phyloP scores from a whole-genome alignment of 1,284 basidiomycete species.

The Kwoniella shivajii region DNA sequence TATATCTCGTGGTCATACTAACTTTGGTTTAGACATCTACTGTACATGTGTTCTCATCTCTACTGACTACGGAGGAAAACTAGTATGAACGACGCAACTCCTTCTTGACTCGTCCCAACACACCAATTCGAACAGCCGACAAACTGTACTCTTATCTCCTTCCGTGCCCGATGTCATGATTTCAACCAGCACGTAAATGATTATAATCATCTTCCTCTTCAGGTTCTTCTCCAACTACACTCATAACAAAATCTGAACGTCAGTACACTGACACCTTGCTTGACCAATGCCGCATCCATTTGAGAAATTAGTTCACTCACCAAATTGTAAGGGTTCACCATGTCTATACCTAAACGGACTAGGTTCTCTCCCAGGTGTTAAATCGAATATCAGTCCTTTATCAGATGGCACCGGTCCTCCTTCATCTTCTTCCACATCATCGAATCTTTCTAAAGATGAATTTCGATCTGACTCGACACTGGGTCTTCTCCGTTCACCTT shows the following conservation, averaged over 20 bases:
- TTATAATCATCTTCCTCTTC: slow-evolving; percentile 7
- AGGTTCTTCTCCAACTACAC: slow-evolving; percentile 8
- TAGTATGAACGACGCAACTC: too few species aligned
- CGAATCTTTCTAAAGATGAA: too few species aligned
- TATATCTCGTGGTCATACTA: too few species aligned
- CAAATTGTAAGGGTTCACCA: slow-evolving; percentile 75
- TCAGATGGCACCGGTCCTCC: neutral
- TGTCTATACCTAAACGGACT: slow-evolving; percentile 78
- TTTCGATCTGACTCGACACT: slow-evolving; percentile 7
- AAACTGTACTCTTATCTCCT: too few species aligned
- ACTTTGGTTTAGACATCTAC: too few species aligned
- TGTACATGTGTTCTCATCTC: too few species aligned
- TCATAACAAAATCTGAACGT: neutral
- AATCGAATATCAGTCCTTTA: slow-evolving; percentile 40
- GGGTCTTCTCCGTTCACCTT: neutral
- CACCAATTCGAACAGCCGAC: too few species aligned
- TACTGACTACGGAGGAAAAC: too few species aligned
- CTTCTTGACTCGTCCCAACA: too few species aligned
- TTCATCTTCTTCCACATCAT: slow-evolving; percentile 15
- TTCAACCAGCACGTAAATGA: too few species aligned
- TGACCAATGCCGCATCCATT: neutral
- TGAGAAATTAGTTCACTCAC: slow-evolving; percentile 26
- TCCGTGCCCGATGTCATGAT: too few species aligned
- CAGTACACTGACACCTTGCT: neutral
- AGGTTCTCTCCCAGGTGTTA: slow-evolving; percentile 59